These are phyloP conservation scores for Citrus sp. DNA, from an alignment of 345 rosid genomes.

Conservation along the genomic window DNA sequence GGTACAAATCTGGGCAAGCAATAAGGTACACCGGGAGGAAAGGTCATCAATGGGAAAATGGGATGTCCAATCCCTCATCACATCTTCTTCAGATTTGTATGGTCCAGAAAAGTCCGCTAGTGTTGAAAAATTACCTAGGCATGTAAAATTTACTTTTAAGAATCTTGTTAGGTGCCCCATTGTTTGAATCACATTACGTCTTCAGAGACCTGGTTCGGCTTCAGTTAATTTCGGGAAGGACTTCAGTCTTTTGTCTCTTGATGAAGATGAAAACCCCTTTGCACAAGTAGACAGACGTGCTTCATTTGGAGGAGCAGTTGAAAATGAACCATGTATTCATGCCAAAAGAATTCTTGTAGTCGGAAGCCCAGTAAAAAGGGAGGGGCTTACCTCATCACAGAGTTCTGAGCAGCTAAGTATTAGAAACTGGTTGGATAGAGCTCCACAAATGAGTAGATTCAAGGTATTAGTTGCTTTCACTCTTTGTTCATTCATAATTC, in stretches of 20 bases:
- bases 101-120: conserved; percentile 63
- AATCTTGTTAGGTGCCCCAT: conserved; percentile 13
- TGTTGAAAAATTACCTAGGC: conserved; percentile 1
- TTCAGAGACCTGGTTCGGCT: conserved; percentile 77
- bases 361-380: no score
- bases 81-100: conserved; percentile 66
- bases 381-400: no score
- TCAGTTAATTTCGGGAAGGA: conserved; percentile 71
- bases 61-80: conserved; percentile 74
- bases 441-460: no score
- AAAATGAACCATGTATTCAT: conserved; percentile 30
- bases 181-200: conserved; percentile 74
- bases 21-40: conserved; percentile 73
- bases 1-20: conserved; percentile 98
- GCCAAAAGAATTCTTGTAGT: no score
- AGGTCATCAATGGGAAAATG: conserved; percentile 86
- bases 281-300: conserved; percentile 69
- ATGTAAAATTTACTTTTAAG: no score
- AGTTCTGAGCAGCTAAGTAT: no score
- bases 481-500: no score
- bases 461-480: no score
- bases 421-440: no score
- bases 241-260: conserved; percentile 69
- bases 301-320: conserved; percentile 73
- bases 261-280: conserved; percentile 50